These are phyloP conservation scores for Trichoderma asperelloides DNA, from an alignment of 495 filamentous ascomycete species.

Conservation along the genomic window DNA sequence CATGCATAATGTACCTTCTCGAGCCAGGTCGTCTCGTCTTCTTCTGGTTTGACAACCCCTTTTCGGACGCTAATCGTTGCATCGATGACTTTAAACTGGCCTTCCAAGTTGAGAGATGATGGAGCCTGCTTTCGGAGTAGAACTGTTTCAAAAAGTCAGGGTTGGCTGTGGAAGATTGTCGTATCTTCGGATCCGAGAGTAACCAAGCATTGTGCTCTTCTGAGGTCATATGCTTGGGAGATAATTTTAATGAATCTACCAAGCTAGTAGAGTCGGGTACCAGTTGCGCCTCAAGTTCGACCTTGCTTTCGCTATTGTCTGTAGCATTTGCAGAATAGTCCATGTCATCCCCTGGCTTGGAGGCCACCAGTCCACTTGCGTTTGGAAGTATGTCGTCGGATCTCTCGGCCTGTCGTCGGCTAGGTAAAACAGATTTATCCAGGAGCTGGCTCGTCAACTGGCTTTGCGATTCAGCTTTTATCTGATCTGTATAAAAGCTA, in stretches of 20 bases:
- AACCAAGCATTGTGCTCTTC: slow-evolving; percentile 86
- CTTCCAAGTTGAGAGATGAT: slow-evolving; percentile 95
- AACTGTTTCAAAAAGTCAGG: slow-evolving; percentile 90
- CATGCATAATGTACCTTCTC: slow-evolving; percentile 81
- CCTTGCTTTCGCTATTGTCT: background rate
- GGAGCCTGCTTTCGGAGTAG: slow-evolving; percentile 85
- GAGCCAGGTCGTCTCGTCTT: slow-evolving; percentile 42
- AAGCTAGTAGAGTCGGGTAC: background rate
- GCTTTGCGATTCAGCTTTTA: slow-evolving; percentile 26
- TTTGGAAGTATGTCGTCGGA: background rate
- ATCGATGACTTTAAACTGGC: slow-evolving; percentile 81
- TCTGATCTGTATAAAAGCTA: slow-evolving; percentile 72
- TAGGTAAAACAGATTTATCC: background rate
- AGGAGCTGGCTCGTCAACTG: background rate
- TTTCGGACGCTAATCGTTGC: slow-evolving; percentile 64
- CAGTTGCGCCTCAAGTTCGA: background rate
- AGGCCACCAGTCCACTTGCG: background rate
- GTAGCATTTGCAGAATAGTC: background rate
- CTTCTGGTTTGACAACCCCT: slow-evolving; percentile 30
- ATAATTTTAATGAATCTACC: background rate
- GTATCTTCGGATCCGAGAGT: slow-evolving; percentile 70
- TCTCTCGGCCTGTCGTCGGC: background rate
- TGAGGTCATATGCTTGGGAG: slow-evolving; percentile 52
- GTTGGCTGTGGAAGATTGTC: slow-evolving; percentile 77
- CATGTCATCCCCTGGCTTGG: background rate